Percentiles rank a stretch among this genome's conserved stretches.
Conservation (phyloP, 2,329 filamentous ascomycete species). For the Chalaropsis ovoidea region DNA sequence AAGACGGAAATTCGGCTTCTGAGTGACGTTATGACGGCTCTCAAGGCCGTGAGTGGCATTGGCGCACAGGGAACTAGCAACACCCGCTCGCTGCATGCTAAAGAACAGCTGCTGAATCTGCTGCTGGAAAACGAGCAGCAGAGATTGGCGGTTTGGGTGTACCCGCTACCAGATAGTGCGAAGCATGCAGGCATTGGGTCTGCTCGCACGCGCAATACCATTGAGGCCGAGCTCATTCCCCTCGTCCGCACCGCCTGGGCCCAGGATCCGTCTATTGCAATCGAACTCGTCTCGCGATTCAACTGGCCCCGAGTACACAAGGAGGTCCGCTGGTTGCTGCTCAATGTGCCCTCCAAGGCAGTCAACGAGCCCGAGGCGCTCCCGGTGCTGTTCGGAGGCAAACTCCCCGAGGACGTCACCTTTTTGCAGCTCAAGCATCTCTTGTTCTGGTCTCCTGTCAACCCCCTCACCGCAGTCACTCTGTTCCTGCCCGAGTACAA, state of each 20-base stretch:
- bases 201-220: slow-evolving; percentile 26
- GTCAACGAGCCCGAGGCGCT: slow-evolving; percentile 73
- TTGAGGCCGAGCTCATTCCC: slow-evolving; percentile 44
- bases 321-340: slow-evolving; percentile 68
- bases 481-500: slow-evolving; percentile 86
- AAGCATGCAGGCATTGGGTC: slow-evolving; percentile 31
- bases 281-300: slow-evolving; percentile 73
- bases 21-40: slow-evolving; percentile 57
- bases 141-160: slow-evolving; percentile 80
- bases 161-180: slow-evolving; percentile 53
- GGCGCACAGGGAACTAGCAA: slow-evolving; percentile 44
- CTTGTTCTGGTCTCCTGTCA: slow-evolving; percentile 84
- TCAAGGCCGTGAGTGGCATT: slow-evolving; percentile 55
- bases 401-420: slow-evolving; percentile 67
- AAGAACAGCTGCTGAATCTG: slow-evolving; percentile 71
- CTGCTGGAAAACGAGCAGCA: slow-evolving; percentile 77
- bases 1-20: slow-evolving; percentile 85
- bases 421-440: slow-evolving; percentile 79
- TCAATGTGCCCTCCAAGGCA: slow-evolving; percentile 76
- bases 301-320: slow-evolving; percentile 59
- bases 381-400: slow-evolving; percentile 66
- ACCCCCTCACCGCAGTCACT: slow-evolving; percentile 84
- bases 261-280: slow-evolving; percentile 74
- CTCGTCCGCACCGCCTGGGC: slow-evolving; percentile 76
- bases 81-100: slow-evolving; percentile 58